phyloP scores from a whole-genome alignment of 2,329 filamentous ascomycete genomes.

The Colletotrichum australisinense region DNA sequence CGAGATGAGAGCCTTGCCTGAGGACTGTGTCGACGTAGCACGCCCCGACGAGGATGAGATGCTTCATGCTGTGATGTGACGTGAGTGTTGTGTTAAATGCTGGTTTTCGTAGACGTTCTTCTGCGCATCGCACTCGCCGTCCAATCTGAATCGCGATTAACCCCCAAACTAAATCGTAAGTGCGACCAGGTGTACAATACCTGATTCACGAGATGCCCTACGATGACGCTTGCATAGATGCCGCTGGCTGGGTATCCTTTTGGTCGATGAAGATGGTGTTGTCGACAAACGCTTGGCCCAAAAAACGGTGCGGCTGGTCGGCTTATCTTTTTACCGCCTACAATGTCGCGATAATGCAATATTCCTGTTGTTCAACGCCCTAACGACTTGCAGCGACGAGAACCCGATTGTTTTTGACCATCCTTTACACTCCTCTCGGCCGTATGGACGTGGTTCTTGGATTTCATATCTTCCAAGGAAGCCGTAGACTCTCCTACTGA shows the following conservation, averaged over 20 bases:
- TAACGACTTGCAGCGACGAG: too few species aligned
- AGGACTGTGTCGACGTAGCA: constrained; percentile 80
- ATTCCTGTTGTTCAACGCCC: too few species aligned
- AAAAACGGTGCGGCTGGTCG: background rate
- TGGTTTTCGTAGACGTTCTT: background rate
- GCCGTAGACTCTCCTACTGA: too few species aligned
- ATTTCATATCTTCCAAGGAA: too few species aligned
- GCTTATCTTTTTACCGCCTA: background rate
- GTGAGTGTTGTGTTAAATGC: background rate
- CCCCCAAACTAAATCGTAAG: background rate
- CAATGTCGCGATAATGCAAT: background rate
- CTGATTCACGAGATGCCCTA: background rate
- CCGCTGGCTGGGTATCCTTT: background rate
- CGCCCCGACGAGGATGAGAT: constrained; percentile 73
- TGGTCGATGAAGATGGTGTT: background rate
- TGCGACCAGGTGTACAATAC: background rate
- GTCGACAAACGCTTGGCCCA: background rate
- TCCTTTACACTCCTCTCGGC: too few species aligned
- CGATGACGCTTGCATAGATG: background rate
- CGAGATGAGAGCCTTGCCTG: constrained; percentile 56
- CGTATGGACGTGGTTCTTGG: too few species aligned
- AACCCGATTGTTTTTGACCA: too few species aligned
- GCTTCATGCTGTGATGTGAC: constrained; percentile 54
- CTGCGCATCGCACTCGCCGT: background rate
- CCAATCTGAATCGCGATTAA: too few species aligned